Conservation (phyloP, 495 filamentous ascomycete species). For the Neurospora africana region DNA sequence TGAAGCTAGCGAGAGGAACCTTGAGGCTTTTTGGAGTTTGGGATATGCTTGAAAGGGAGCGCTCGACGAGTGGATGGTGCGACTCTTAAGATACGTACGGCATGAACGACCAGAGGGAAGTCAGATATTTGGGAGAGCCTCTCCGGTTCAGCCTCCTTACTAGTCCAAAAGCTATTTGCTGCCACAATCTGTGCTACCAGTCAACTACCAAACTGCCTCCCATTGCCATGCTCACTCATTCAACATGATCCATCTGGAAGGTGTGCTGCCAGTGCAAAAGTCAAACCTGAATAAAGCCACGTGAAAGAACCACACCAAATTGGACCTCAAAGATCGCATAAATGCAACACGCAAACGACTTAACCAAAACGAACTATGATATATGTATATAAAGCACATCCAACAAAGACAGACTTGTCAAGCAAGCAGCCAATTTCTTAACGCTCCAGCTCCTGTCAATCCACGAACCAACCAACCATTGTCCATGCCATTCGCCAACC, state of each 20-base stretch:
- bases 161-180: too few relatives aligned
- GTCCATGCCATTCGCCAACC: neutral
- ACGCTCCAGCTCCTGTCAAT: neutral
- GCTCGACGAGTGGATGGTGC: too few relatives aligned
- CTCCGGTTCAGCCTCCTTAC: too few relatives aligned
- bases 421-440: neutral
- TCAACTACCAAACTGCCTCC: neutral
- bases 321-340: neutral
- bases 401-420: neutral
- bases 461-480: neutral
- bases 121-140: too few relatives aligned
- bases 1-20: slow-evolving; percentile 38
- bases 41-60: slow-evolving; percentile 26
- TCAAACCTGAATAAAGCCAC: neutral
- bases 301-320: neutral
- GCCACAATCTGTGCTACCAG: too few relatives aligned
- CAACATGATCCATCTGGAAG: neutral
- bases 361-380: neutral
- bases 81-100: too few relatives aligned
- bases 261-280: neutral
- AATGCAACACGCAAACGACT: neutral
- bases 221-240: neutral
- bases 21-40: slow-evolving; percentile 37
- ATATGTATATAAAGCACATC: neutral
- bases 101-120: too few relatives aligned